Base-by-base conservation (phyloP, 345 rosid genomes). In the Turnera subulata region DNA sequence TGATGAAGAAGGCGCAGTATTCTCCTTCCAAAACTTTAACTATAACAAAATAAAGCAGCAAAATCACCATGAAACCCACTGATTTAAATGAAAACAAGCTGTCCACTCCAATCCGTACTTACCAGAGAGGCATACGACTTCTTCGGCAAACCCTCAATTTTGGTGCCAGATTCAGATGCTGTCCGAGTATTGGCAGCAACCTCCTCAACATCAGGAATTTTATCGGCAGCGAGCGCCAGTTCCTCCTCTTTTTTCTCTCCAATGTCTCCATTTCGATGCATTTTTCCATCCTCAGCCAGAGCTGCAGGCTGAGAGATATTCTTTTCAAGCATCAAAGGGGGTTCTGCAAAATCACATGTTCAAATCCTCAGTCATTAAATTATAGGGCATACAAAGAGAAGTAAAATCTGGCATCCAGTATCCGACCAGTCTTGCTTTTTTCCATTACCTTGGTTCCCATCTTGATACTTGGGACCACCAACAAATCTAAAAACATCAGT, bases 71-170 rank as follows among this genome's bases (percentile, higher is more conserved):
- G 29, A 9, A 47, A 29, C 33, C 19, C 40, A 17, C 2, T n/a
- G 2, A 8, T n/a, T 23, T 14, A 14, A 11, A 45, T 16, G n/a
- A 26, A 16, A 43, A 42, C 5, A 2, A n/a, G n/a, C n/a, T n/a
- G n/a, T n/a, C n/a, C n/a, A n/a, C n/a, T n/a, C n/a, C n/a, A n/a
- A n/a, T n/a, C 12, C 18, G 44, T 39, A 68, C 88, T 82, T 73
- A 94, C 99, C 63, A 94, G 85, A 33, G 85, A 88, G 19, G 99
- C 99, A 63, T 94, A 94, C 7, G 99, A 90, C 71, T 84, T 84
- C 87, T 85, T 94, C 40, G 92, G 95, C 61, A 60, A 64, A 26
- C 80, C 97, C 46, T 82, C 96, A 61, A 59, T 61, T 60, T 77
- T 78, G n/a, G 79, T 52, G 56, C 68, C 58, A 23, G 82, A 65